Percentiles rank a stretch among this genome's conserved stretches.
These are phyloP conservation scores for Lachancea fermentati DNA, from an alignment of 805 yeast genomes.

Conservation along the genomic window DNA sequence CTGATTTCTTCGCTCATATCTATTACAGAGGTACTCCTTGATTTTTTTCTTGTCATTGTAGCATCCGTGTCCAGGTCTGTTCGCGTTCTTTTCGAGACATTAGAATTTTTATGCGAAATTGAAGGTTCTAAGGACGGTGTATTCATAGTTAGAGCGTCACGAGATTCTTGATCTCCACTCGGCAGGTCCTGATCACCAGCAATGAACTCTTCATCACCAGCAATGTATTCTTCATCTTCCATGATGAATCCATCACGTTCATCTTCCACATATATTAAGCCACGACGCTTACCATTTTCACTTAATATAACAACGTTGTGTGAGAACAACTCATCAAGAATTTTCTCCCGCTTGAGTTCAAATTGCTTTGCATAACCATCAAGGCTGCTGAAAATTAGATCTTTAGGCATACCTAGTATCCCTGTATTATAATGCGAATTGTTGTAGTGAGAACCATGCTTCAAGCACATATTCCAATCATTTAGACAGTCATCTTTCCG, in stretches of 20 bases:
- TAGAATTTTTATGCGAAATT: background rate
- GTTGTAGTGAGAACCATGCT: conserved; percentile 15
- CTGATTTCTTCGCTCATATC: conserved; percentile 5
- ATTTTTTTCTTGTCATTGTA: background rate
- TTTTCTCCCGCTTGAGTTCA: conserved; percentile 15
- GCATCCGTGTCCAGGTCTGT: background rate
- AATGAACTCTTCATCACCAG: conserved; percentile 8
- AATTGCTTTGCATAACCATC: conserved; percentile 15
- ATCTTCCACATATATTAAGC: conserved; percentile 25
- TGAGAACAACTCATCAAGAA: conserved; percentile 16
- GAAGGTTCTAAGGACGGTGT: conserved; percentile 1
- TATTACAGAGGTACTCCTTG: background rate
- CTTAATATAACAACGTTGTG: conserved; percentile 21
- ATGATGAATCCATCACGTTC: conserved; percentile 11
- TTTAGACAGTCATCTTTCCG: conserved; percentile 19
- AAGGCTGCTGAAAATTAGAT: conserved; percentile 16
- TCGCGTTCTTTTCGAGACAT: background rate
- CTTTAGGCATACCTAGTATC: conserved; percentile 22
- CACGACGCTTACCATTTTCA: conserved; percentile 10
- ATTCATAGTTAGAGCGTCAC: background rate
- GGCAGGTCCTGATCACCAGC: conserved; percentile 1
- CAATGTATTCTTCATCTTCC: conserved; percentile 12
- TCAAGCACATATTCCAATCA: conserved; percentile 26
- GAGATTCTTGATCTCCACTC: background rate
- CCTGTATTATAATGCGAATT: conserved; percentile 17